Evolutionary conservation across 75 land plant genomes (phyloP).

Genomic region (Adiantum capillusveneris): DNA sequence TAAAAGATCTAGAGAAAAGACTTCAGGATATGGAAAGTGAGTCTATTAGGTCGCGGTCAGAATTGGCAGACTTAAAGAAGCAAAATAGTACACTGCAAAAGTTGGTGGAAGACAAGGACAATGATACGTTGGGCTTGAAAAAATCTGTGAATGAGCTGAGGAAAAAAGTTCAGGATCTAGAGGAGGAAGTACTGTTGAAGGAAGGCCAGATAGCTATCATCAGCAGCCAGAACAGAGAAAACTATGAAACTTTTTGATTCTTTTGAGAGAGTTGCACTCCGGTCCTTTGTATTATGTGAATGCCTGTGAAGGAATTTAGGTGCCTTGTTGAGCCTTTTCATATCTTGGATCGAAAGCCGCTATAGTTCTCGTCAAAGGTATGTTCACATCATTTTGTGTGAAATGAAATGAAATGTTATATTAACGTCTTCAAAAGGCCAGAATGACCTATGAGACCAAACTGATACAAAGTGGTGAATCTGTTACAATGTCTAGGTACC

Average conservation of each 20-base stretch:
- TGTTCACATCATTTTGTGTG: too few species aligned
- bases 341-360: too few species aligned
- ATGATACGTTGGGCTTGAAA: constrained; percentile 2
- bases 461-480: too few species aligned
- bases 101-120: not conserved
- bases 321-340: too few species aligned
- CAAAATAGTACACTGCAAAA: not conserved
- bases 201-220: constrained; percentile 30
- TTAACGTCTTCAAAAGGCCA: too few species aligned
- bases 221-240: constrained; percentile 6
- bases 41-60: not conserved
- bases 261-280: too few species aligned
- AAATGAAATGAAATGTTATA: too few species aligned
- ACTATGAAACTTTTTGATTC: not conserved
- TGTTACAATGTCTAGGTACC: too few species aligned
- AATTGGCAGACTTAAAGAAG: constrained; percentile 8
- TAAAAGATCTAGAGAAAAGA: constrained; percentile 17
- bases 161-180: constrained; percentile 15
- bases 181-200: constrained; percentile 26
- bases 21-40: constrained; percentile 7
- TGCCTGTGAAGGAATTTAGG: too few species aligned
- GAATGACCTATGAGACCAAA: too few species aligned
- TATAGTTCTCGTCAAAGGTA: too few species aligned
- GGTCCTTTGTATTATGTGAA: too few species aligned
- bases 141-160: constrained; percentile 9